These are phyloP conservation scores for Musa itinerans DNA, from an alignment of 176 grass and related monocot genomes.

Conservation along the genomic window DNA sequence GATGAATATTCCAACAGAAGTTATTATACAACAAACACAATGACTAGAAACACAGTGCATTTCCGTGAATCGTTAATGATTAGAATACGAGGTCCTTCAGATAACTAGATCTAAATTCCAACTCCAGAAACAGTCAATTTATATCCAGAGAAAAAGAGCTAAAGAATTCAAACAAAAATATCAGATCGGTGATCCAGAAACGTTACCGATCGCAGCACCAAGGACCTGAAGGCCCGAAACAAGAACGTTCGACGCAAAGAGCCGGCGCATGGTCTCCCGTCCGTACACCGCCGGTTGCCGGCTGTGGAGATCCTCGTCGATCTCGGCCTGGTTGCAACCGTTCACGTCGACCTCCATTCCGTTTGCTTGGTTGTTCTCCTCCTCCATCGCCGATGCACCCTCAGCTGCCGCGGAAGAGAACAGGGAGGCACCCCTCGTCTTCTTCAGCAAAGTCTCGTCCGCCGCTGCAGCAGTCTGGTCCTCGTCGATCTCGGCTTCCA, in stretches of 20 bases:
- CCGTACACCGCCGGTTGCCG: slow-evolving; percentile 85
- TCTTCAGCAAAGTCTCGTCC: slow-evolving; percentile 27
- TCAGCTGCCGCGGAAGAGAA: slow-evolving; percentile 7
- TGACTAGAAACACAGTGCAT: too few species aligned
- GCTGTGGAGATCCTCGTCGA: slow-evolving; percentile 88
- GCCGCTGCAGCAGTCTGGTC: slow-evolving; percentile 12
- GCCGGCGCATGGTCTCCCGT: slow-evolving; percentile 80
- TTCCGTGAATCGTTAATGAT: too few species aligned
- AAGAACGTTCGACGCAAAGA: slow-evolving; percentile 79
- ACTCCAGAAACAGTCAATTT: too few species aligned
- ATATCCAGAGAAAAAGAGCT: background rate
- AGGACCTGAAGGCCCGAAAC: slow-evolving; percentile 76
- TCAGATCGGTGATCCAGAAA: background rate
- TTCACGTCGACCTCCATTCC: slow-evolving; percentile 9
- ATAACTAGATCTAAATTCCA: too few species aligned
- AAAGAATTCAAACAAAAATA: background rate
- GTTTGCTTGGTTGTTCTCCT: background rate
- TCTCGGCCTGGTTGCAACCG: slow-evolving; percentile 29
- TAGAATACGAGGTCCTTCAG: too few species aligned
- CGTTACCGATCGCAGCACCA: slow-evolving; percentile 61
- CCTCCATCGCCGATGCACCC: slow-evolving; percentile 18
- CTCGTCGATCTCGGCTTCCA: slow-evolving; percentile 20
- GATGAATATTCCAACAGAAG: too few species aligned
- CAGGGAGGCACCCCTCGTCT: slow-evolving; percentile 18
- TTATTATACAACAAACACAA: too few species aligned